Conservation (phyloP, 2,329 filamentous ascomycete genomes). For the Geosmithia flava region DNA sequence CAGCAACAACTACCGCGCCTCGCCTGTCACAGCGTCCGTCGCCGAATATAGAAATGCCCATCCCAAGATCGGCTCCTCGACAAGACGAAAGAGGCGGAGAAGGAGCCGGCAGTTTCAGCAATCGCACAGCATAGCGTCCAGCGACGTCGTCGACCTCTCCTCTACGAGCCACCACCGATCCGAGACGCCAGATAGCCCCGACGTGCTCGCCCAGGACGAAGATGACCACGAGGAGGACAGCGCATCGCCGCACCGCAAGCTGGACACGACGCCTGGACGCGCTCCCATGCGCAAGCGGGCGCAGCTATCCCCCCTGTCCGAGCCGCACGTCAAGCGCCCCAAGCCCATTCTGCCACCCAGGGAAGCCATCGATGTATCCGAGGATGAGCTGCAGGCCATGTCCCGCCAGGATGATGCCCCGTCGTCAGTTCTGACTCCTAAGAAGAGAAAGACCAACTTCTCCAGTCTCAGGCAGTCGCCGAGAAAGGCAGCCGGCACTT, state of each 20-base stretch:
- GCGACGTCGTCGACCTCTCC: neutral
- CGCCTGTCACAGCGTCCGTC: neutral
- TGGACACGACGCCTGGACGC: neutral
- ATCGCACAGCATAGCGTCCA: neutral
- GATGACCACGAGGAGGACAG: constrained; percentile 7
- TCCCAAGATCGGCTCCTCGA: neutral
- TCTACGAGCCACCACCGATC: neutral
- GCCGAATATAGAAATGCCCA: neutral
- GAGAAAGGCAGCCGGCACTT: neutral
- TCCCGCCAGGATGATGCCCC: neutral
- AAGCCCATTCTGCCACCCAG: constrained; percentile 4
- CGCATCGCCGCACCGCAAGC: constrained; percentile 8
- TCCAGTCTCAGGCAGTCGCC: constrained; percentile 1
- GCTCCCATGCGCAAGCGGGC: neutral
- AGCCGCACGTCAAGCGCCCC: constrained; percentile 7
- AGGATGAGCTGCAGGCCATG: constrained; percentile 15
- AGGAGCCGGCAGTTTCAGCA: neutral
- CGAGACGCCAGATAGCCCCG: constrained; percentile 9
- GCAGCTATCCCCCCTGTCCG: neutral
- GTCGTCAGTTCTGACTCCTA: neutral
- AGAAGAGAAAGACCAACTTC: constrained; percentile 6
- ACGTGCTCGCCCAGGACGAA: constrained; percentile 8
- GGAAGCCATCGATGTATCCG: constrained; percentile 8
- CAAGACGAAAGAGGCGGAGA: neutral
- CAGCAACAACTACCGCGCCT: neutral